These are phyloP conservation scores for Talaromyces ruber DNA, from an alignment of 495 filamentous ascomycete species.

Conservation along the genomic window DNA sequence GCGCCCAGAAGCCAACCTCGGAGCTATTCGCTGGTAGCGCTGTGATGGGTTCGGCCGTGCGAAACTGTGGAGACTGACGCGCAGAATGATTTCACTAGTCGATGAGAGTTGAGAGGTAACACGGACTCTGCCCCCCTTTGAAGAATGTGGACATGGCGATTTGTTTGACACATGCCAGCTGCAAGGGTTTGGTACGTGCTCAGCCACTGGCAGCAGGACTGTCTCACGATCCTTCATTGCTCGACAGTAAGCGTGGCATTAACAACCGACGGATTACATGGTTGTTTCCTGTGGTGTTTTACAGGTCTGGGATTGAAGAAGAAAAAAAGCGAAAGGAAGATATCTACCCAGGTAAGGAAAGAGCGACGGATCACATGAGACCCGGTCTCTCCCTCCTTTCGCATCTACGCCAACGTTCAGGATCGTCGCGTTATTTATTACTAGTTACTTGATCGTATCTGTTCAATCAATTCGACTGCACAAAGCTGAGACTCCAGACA, in stretches of 20 bases:
- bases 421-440: too few species aligned
- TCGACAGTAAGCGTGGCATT: too few species aligned
- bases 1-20: not conserved
- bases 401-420: too few species aligned
- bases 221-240: too few species aligned
- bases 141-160: not conserved
- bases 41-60: not conserved
- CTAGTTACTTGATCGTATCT: not conserved
- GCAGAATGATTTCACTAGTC: not conserved
- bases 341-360: too few species aligned
- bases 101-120: not conserved
- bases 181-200: too few species aligned
- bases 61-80: not conserved
- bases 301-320: too few species aligned
- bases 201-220: too few species aligned
- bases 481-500: conserved; percentile 27
- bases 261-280: too few species aligned
- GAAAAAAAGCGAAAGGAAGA: too few species aligned
- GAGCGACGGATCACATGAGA: not conserved
- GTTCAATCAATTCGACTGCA: not conserved
- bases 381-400: not conserved
- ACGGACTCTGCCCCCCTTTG: not conserved
- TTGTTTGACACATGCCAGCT: too few species aligned
- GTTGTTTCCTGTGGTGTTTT: too few species aligned
- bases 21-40: not conserved